Evolutionary conservation across 495 filamentous ascomycete genomes (phyloP), one percentile per base, ranked within the genome.

Genomic region (Lasiosphaeris hirsuta): DNA sequence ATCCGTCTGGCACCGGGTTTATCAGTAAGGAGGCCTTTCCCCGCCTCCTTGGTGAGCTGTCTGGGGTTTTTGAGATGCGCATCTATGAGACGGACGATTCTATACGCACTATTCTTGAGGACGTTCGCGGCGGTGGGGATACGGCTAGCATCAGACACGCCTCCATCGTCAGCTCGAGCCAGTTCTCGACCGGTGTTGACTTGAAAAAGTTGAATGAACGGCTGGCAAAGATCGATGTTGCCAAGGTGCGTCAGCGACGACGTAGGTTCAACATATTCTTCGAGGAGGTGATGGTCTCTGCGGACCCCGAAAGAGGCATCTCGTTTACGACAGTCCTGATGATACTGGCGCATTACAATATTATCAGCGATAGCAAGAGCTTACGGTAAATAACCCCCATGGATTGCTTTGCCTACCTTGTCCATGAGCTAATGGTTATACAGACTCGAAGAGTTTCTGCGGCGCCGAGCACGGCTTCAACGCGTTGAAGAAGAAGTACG

Each of bases 261-360:
- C 75, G 83, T 55, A 83, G 88, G 38, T 90, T 95, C 71, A 96
- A 96, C 65, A 79, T 84, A 14, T 97, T 97, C 74, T 99, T 90
- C 64, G 92, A 97, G 75, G 94, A 99, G 74, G 86, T 97, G 36
- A 83, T 97, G 70, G 94, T 97, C 9, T 94, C 92, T 4, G 90
- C 91, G 9, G 90, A 97, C 72, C 86, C 86, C 0, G 86, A 89
- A 52, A 83, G 86, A 45, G 94, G 94, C 19, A 92, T 99, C 49
- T 87, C 88, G 6, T 99, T 99, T 72, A 96, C 90, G 15, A 84
- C 87, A 6, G 88, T 96, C n/a, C 75, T 99, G 46, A 92, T 99
- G 90, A 96, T 96, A 54, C 80, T 99, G 14, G 93, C 95, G 13
- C 95, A 99, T 73, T 94, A 97, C 79, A 99, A 99, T 59, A 90